Evolutionary conservation across 1,284 basidiomycete genomes (phyloP), one percentile per base, ranked within the genome.

Genomic region (Cryptococcus jaspeensis): DNA sequence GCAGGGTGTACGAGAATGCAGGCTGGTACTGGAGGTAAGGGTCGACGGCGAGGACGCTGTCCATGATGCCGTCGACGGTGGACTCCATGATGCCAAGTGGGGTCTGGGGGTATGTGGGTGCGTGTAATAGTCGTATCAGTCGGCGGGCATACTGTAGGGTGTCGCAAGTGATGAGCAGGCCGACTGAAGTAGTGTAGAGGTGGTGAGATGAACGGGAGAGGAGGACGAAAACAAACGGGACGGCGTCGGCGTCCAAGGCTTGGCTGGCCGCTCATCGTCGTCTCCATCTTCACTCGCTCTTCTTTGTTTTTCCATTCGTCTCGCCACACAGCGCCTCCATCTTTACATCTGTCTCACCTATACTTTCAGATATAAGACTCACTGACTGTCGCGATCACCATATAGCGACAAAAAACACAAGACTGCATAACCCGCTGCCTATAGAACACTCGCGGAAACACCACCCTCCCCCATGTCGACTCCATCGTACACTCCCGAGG

Each of bases 1-100:
- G 92, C 36, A 97, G 85, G 0, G 92, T 92, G 65, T 88, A 87
- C 7, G 88, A 87, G 65, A 92, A 92, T 1, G 81, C 70, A 0
- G 92, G 92, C 28, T 89, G 84, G 69, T 80, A 92, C 16, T 79
- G 61, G 38, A 92, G 83, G 67, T 90, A 90, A 1, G 91, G 91
- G 72, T 94, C 88, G 1, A 48, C 52, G 18, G 50, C 54, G 6
- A 59, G 37, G 23, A 61, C 53, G 25, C 50, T 35, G 28, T 32
- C 46, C 53, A 32, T 42, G 18, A 44, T 49, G 38, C 40, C 47
- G n/a, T 44, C 41, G 52, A 36, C 47, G n/a, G 25, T n/a, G 47
- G 13, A 32, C 15, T 46, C 44, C n/a, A 46, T 28, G 5, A 15
- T 44, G 12, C 12, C 15, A 22, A 44, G 15, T 18, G 44, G 15